These are phyloP conservation scores for Fusarium sp. DNA, from an alignment of 2,329 filamentous ascomycete genomes.

Conservation along the genomic window DNA sequence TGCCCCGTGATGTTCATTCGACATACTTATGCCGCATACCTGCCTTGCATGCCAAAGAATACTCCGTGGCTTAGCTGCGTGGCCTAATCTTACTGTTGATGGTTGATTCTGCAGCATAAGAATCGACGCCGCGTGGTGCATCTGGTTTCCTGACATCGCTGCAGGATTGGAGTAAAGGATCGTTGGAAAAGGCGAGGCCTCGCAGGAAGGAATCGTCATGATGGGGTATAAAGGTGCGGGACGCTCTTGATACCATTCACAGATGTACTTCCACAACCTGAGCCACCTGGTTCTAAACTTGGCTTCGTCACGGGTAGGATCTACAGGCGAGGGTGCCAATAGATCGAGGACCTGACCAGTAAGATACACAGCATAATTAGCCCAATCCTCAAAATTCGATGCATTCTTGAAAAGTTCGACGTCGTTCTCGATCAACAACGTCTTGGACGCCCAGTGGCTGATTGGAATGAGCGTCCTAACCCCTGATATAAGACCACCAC, in stretches of 20 bases:
- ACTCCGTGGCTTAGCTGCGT: constrained; percentile 55
- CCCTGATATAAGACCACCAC: constrained; percentile 65
- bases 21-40: constrained; percentile 66
- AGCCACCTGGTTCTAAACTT: constrained; percentile 53
- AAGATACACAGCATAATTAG: constrained; percentile 65
- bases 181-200: constrained; percentile 63
- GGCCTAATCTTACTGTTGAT: constrained; percentile 56
- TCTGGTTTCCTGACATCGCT: constrained; percentile 67
- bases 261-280: constrained; percentile 56
- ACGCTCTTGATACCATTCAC: constrained; percentile 57
- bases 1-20: constrained; percentile 66
- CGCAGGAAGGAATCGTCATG: constrained; percentile 53
- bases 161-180: constrained; percentile 65
- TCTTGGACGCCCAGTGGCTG: constrained; percentile 59
- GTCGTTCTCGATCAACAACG: constrained; percentile 49
- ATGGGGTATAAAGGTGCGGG: constrained; percentile 55
- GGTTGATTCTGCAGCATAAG: constrained; percentile 64
- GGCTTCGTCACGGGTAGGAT: constrained; percentile 41
- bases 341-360: constrained; percentile 60
- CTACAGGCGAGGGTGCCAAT: constrained; percentile 46
- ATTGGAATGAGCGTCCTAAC: constrained; percentile 64
- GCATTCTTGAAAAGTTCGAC: constrained; percentile 53
- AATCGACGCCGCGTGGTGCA: constrained; percentile 67
- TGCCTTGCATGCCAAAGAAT: constrained; percentile 66
- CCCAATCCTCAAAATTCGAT: constrained; percentile 60